Evolutionary conservation across 2,329 filamentous ascomycete genomes (phyloP).

Genomic region (Talaromyces sp.): DNA sequence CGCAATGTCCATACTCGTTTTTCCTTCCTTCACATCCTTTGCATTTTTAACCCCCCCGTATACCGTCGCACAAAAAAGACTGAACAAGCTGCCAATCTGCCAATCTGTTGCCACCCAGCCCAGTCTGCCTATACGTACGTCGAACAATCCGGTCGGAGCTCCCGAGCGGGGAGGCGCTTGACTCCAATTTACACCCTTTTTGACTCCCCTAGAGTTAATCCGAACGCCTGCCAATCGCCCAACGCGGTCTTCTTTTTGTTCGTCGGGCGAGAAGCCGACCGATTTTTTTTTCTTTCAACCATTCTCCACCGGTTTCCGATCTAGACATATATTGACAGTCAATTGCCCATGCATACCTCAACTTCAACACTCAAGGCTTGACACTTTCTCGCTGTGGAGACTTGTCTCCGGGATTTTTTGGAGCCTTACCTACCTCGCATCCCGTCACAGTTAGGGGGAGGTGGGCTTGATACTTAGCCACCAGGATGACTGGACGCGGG

Average conservation of each 20-base stretch:
- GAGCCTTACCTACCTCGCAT: background rate
- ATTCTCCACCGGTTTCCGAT: background rate
- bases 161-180: constrained; percentile 11
- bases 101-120: background rate
- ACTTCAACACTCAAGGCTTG: constrained; percentile 18
- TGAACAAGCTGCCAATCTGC: background rate
- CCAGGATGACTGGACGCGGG: constrained; percentile 33
- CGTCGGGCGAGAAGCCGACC: background rate
- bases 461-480: constrained; percentile 9
- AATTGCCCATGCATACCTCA: constrained; percentile 17
- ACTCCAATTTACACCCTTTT: constrained; percentile 10
- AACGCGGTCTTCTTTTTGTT: background rate
- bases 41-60: background rate
- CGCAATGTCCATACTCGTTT: constrained; percentile 1
- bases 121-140: background rate
- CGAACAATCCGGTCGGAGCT: constrained; percentile 11
- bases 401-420: constrained; percentile 20
- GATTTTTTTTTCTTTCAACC: background rate
- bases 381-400: constrained; percentile 22
- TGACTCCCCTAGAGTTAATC: constrained; percentile 1
- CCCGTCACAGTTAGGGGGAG: constrained; percentile 8
- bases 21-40: background rate
- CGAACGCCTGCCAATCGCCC: background rate
- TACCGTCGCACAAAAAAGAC: background rate
- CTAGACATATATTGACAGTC: background rate